phyloP scores from a whole-genome alignment of 179 eudicot species.

The Silene vulgaris region DNA sequence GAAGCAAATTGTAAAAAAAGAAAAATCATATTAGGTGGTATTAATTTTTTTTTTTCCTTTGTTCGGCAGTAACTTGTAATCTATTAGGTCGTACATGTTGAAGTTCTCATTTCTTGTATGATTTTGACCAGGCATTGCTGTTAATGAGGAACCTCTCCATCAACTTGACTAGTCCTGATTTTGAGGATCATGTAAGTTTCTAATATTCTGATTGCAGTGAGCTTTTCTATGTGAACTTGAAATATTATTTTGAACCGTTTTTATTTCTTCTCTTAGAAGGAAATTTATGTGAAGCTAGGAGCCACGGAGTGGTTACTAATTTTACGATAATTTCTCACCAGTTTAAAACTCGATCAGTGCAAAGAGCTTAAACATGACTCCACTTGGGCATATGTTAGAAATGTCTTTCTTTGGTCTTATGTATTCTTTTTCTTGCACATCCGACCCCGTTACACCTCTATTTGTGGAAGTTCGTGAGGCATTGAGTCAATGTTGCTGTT shows the following conservation, averaged over 20 bases:
- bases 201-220: background rate
- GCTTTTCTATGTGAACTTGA: background rate
- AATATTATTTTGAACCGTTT: background rate
- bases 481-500: background rate
- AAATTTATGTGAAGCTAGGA: background rate
- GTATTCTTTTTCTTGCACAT: background rate
- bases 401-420: background rate
- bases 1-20: background rate
- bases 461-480: background rate
- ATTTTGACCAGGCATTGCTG: conserved; percentile 54
- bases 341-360: background rate
- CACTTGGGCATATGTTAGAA: background rate
- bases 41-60: no score
- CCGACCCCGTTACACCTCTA: no score
- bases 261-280: background rate
- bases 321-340: background rate
- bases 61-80: background rate
- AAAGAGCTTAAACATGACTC: background rate
- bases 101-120: conserved; percentile 3
- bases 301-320: background rate
- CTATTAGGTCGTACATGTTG: background rate
- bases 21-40: background rate
- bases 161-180: conserved; percentile 85
- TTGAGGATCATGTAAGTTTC: conserved; percentile 91
- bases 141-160: conserved; percentile 91